Conservation (phyloP, 306 rosid genomes). For the Quercus mongolica region DNA sequence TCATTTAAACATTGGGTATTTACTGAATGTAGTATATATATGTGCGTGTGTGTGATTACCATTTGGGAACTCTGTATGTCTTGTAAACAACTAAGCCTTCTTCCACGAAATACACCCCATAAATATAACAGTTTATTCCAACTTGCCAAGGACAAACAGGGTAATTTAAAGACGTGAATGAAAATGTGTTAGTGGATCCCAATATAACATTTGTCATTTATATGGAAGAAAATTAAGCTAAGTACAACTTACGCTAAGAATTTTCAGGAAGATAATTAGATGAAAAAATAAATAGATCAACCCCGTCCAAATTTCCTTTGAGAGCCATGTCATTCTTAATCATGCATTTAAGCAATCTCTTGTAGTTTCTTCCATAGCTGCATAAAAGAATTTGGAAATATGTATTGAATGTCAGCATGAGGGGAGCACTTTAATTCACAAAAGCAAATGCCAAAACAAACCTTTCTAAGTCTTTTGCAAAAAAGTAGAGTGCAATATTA, state of each 20-base stretch:
- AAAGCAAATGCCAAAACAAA: slow-evolving; percentile 7
- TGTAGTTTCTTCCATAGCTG: slow-evolving; percentile 30
- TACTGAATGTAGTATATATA: neutral
- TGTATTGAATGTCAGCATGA: neutral
- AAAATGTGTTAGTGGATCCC: neutral
- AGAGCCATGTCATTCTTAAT: slow-evolving; percentile 36
- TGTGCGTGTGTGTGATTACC: neutral
- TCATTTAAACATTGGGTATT: neutral
- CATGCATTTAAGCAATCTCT: slow-evolving; percentile 23
- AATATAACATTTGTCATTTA: neutral
- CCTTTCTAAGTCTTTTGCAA: slow-evolving; percentile 32
- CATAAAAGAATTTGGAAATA: neutral
- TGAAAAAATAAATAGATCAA: slow-evolving; percentile 36
- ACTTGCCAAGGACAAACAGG: neutral
- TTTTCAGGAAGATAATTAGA: slow-evolving; percentile 31
- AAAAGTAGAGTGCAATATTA: slow-evolving; percentile 33
- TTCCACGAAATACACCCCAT: slow-evolving; percentile 19
- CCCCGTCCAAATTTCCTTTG: slow-evolving; percentile 29
- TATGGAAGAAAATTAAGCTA: neutral
- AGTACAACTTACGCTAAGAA: neutral
- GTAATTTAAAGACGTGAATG: neutral
- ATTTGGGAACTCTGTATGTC: neutral
- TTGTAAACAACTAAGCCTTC: neutral
- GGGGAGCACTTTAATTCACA: neutral
- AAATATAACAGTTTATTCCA: slow-evolving; percentile 9